Evolutionary conservation across 1,284 basidiomycete genomes (phyloP).

Genomic region (Melampsora americana): DNA sequence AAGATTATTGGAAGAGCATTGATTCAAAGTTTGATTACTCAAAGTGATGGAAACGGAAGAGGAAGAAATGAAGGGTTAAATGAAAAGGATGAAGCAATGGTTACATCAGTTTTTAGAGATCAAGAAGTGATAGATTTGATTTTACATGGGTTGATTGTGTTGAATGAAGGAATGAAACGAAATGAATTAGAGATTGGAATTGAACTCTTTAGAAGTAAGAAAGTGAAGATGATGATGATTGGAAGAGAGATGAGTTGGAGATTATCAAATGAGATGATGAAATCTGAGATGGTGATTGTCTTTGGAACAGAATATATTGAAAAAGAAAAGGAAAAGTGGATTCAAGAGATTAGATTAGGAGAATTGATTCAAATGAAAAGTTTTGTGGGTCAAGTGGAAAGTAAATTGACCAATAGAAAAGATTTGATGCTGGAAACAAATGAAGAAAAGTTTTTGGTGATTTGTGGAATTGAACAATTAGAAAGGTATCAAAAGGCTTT

Average conservation of each 20-base stretch:
- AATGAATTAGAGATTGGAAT: constrained; percentile 74
- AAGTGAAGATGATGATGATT: constrained; percentile 76
- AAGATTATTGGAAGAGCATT: constrained; percentile 74
- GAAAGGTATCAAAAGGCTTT: constrained; percentile 48
- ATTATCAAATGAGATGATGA: constrained; percentile 63
- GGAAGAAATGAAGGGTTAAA: constrained; percentile 17
- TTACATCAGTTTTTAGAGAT: constrained; percentile 63
- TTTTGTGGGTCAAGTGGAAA: constrained; percentile 40
- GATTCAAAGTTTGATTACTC: constrained; percentile 79
- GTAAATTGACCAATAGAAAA: too few species aligned
- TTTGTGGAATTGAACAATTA: constrained; percentile 51
- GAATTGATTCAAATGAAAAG: constrained; percentile 51
- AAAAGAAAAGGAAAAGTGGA: constrained; percentile 29
- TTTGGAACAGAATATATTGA: constrained; percentile 78
- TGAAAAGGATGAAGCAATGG: constrained; percentile 61
- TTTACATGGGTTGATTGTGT: constrained; percentile 84
- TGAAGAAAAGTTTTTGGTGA: constrained; percentile 49
- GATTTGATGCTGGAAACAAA: constrained; percentile 21
- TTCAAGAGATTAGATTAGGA: constrained; percentile 46
- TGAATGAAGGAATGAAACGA: constrained; percentile 69
- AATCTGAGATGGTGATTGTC: constrained; percentile 74
- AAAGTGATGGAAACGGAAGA: constrained; percentile 61
- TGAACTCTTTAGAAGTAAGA: constrained; percentile 75
- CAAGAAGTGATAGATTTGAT: constrained; percentile 68
- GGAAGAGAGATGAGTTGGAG: constrained; percentile 78